phyloP scores from a whole-genome alignment of 1,139 yeast species.

The Hansenula sp. region DNA sequence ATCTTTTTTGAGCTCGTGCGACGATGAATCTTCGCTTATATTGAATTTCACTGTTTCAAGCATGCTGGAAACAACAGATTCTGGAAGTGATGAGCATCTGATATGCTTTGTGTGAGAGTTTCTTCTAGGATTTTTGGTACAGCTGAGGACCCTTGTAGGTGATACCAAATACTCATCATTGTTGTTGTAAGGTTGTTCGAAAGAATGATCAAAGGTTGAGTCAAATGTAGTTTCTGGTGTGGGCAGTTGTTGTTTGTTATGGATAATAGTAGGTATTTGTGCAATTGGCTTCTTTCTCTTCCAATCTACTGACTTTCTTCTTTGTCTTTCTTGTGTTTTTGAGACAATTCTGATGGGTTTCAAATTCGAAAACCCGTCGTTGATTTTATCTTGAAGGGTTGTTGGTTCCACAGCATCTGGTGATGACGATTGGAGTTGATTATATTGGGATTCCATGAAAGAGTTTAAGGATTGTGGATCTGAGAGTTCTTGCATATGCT shows the following conservation, averaged over 20 bases:
- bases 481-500: slow-evolving; percentile 11
- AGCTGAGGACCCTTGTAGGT: neutral
- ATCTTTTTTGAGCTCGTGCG: neutral
- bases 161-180: neutral
- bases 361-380: neutral
- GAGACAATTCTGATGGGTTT: slow-evolving; percentile 1
- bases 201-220: neutral
- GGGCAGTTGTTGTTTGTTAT: slow-evolving; percentile 3
- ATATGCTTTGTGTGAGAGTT: slow-evolving; percentile 4
- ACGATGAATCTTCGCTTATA: neutral
- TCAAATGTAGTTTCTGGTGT: slow-evolving; percentile 16
- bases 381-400: neutral
- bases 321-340: neutral
- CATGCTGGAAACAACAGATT: slow-evolving; percentile 1
- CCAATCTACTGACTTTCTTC: neutral
- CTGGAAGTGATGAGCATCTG: slow-evolving; percentile 14
- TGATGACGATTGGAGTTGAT: neutral
- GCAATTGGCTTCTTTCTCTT: neutral
- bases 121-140: neutral
- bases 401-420: neutral
- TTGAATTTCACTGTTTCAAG: neutral
- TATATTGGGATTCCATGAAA: neutral
- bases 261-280: neutral
- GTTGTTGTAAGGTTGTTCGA: neutral
- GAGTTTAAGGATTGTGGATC: neutral